Evolutionary conservation across 495 filamentous ascomycete genomes (phyloP).

Genomic region (Xylaria sp.): DNA sequence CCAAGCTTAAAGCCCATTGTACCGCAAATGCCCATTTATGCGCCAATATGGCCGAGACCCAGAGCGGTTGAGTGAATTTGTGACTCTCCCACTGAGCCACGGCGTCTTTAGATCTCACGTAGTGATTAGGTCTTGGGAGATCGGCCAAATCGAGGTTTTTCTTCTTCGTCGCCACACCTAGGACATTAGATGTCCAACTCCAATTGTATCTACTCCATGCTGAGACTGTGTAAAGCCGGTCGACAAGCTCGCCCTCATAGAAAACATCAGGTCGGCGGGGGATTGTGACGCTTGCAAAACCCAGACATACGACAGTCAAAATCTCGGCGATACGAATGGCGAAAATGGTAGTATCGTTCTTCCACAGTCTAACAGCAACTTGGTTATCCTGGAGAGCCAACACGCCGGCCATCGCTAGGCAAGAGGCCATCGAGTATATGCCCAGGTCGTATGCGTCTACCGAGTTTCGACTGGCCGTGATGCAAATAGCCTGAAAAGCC

Average conservation of each 20-base stretch:
- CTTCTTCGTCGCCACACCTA: slow-evolving; percentile 60
- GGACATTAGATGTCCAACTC: slow-evolving; percentile 63
- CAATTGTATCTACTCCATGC: slow-evolving; percentile 69
- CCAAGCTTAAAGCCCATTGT: slow-evolving; percentile 62
- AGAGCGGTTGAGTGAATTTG: slow-evolving; percentile 60
- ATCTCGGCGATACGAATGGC: slow-evolving; percentile 50
- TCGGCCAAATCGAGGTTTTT: slow-evolving; percentile 65
- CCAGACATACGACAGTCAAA: slow-evolving; percentile 41
- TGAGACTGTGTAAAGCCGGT: slow-evolving; percentile 67
- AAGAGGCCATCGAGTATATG: slow-evolving; percentile 53
- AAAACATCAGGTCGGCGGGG: slow-evolving; percentile 75
- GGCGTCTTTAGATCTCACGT: slow-evolving; percentile 54
- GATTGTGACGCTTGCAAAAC: slow-evolving; percentile 53
- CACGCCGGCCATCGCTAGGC: slow-evolving; percentile 45
- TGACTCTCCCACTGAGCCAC: slow-evolving; percentile 59
- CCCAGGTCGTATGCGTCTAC: slow-evolving; percentile 57
- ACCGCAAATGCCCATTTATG: slow-evolving; percentile 60
- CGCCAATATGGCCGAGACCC: slow-evolving; percentile 63
- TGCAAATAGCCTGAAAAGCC: slow-evolving; percentile 52
- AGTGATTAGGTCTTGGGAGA: slow-evolving; percentile 62
- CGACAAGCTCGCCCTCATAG: slow-evolving; percentile 64
- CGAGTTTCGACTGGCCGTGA: slow-evolving; percentile 51
- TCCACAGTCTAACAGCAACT: slow-evolving; percentile 41
- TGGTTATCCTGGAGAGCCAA: slow-evolving; percentile 48
- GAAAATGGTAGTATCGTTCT: slow-evolving; percentile 35